Evolutionary conservation across 2,329 filamentous ascomycete species (phyloP), one percentile per base, ranked within the genome.

Genomic region (Penicillium sp.): DNA sequence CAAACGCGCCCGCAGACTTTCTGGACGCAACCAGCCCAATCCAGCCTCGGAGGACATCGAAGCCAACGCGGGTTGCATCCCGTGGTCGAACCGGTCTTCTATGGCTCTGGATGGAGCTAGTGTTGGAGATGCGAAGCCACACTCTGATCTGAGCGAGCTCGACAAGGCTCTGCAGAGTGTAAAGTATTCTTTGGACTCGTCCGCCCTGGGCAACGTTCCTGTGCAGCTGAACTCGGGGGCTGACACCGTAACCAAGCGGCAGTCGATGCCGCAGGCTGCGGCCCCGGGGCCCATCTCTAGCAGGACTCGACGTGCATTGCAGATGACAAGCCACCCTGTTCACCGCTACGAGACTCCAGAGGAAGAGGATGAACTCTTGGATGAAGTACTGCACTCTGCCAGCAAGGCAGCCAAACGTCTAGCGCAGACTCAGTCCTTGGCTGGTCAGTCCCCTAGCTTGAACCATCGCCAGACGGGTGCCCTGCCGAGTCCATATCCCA

Each of bases 281-380:
- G 50, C 50, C 37, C 50, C 48, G 18, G 57, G 53, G 0, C 85
- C 87, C 1, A 77, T 88, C 36, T 89, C 87, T 1, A 88, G 84
- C 63, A 78, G 90, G 47, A 93, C 89, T 10, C 77, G 91, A 43
- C 79, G 88, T 45, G 84, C 87, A 9, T 78, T 94, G 32, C 76
- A 79, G 45, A 73, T 76, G 62, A 83, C 87, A 10, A 72, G 76
- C 4, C 84, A 88, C 47, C 85, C 86, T 4, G 81, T 86, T 33
- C 84, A 86, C 56, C 84, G 87, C 47, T 96, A 97, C 61, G 93
- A 98, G 60, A 90, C 90, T 0, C 88, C 93, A 1, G 90, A 94
- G 57, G 93, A 98, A 66, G 91, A 97, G 60, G 93, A 98, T 44
- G 93, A 98, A 68, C 77, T 98, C 7, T 76, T 97, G 7, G 90